phyloP scores from a whole-genome alignment of 2,329 filamentous ascomycete genomes.

The Claviceps paspali region DNA sequence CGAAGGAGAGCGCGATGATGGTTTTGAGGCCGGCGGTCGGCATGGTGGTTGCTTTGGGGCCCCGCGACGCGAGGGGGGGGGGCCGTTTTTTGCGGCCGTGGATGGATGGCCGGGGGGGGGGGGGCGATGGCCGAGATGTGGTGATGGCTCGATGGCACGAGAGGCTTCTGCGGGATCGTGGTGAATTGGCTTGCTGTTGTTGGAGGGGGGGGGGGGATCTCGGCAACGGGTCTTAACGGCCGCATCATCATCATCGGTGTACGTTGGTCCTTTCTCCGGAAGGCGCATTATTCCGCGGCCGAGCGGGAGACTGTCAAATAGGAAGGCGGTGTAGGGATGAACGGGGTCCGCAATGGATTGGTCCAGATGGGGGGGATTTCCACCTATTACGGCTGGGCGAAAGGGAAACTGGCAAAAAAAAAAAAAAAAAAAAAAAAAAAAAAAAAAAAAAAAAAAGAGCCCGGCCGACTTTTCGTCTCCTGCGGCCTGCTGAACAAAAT shows the following conservation, averaged over 20 bases:
- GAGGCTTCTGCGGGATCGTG: too few relatives aligned
- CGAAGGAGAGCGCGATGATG: constrained; percentile 97
- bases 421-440: constrained; percentile 12
- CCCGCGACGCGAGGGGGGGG: constrained; percentile 7
- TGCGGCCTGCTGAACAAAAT: constrained; percentile 5
- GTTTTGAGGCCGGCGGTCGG: constrained; percentile 87
- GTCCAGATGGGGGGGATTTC: too few relatives aligned
- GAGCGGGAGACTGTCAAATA: constrained; percentile 2
- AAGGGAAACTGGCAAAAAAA: constrained; percentile 9
- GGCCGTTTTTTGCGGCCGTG: too few relatives aligned
- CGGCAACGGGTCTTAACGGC: too few relatives aligned
- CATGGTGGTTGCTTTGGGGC: constrained; percentile 28
- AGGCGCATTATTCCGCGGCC: constrained; percentile 8
- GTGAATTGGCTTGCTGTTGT: too few relatives aligned
- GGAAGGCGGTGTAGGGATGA: constrained; percentile 15
- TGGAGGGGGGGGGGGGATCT: too few relatives aligned
- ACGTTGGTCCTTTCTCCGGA: constrained; percentile 1
- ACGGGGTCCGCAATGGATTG: too few relatives aligned
- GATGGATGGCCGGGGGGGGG: too few relatives aligned
- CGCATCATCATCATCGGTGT: too few relatives aligned
- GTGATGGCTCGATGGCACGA: too few relatives aligned
- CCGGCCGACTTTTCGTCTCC: too few relatives aligned
- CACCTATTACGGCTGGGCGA: constrained; percentile 8
- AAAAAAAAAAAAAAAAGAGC: constrained; percentile 1
- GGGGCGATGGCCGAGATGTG: too few relatives aligned